Base-by-base conservation (phyloP, 1,139 yeast genomes). In the Hyphopichia burtonii region DNA sequence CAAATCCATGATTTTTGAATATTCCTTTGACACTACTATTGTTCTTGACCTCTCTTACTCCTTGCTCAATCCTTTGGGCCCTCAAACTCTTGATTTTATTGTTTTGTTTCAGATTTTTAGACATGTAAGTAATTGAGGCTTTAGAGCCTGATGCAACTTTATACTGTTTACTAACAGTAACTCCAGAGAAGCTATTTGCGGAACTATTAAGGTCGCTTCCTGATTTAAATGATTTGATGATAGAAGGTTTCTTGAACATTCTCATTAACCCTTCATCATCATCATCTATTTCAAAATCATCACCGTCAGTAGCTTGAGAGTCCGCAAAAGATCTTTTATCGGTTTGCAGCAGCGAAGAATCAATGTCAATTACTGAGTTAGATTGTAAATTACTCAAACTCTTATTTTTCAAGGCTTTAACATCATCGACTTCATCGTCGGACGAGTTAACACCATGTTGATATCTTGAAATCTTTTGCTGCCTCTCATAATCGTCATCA, bases 111-210 rank as follows among this genome's bases (percentile, higher is more conserved):
- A 7, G n/a, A 33, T 56, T 68, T 42, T 75, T 77, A 3, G 76
- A 65, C 59, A 81, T 58, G 44, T 71, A 79, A 18, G 84, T 77
- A 44, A 82, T 75, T 2, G 87, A 78, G 0, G 86, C 81, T 49
- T 73, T 78, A 2, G 80, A 69, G 5, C 84, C 80, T 2, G 81
- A 69, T 1, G 80, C 83, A 16, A 74, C 74, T 52, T 72, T 81
- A 51, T 80, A 78, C 33, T 76, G 75, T 38, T 76, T 80, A 39
- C 81, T 74, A 11, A 79, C 64, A 0, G 80, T 78, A 32, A 82
- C 86, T 3, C 83, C 82, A 31, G 77, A 68, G 52, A 73, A 73
- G 10, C 57, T 58, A 10, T 77, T 75, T 47, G 61, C 72, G 46
- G 69, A 67, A 38, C 48, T 58, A 14, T 63, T 64, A 41, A 63